Conservation (phyloP, 2,329 filamentous ascomycete species). For the Diaporthe sp. region DNA sequence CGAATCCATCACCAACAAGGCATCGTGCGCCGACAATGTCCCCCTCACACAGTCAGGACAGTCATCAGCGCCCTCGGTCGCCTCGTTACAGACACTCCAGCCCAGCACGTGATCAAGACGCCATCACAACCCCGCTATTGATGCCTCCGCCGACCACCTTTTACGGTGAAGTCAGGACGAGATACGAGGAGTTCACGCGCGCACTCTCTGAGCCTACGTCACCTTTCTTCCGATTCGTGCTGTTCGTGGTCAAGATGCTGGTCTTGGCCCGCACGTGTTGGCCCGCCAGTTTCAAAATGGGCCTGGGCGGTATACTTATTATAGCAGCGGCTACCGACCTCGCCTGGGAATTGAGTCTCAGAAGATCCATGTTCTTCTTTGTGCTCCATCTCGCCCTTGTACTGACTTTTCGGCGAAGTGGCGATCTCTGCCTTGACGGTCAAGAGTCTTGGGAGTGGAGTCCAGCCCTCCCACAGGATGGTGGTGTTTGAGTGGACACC, state of each 20-base stretch:
- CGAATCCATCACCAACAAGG: slow-evolving; percentile 46
- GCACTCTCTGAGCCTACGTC: slow-evolving; percentile 25
- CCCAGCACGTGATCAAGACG: slow-evolving; percentile 12
- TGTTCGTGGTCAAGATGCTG: slow-evolving; percentile 79
- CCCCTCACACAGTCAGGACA: slow-evolving; percentile 57
- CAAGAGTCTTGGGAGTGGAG: slow-evolving; percentile 36
- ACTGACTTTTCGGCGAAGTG: slow-evolving; percentile 14
- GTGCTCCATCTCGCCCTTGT: slow-evolving; percentile 32
- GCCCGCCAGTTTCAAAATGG: slow-evolving; percentile 75
- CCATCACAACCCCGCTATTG: slow-evolving; percentile 57
- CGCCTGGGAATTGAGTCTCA: slow-evolving; percentile 35
- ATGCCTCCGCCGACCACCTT: slow-evolving; percentile 62
- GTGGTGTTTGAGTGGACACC: background rate
- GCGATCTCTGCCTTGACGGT: slow-evolving; percentile 29
- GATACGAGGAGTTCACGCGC: slow-evolving; percentile 10
- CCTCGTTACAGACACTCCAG: slow-evolving; percentile 39
- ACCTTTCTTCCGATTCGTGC: slow-evolving; percentile 61
- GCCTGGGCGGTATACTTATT: slow-evolving; percentile 76
- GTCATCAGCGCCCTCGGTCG: slow-evolving; percentile 39
- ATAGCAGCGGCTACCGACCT: slow-evolving; percentile 77
- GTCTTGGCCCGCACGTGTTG: slow-evolving; percentile 77
- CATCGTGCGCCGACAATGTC: slow-evolving; percentile 52
- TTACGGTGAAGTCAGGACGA: slow-evolving; percentile 47
- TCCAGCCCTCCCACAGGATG: background rate
- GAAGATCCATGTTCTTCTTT: slow-evolving; percentile 23